phyloP scores from a whole-genome alignment of 331 rosid genomes.

The Prunus yedoensis region DNA sequence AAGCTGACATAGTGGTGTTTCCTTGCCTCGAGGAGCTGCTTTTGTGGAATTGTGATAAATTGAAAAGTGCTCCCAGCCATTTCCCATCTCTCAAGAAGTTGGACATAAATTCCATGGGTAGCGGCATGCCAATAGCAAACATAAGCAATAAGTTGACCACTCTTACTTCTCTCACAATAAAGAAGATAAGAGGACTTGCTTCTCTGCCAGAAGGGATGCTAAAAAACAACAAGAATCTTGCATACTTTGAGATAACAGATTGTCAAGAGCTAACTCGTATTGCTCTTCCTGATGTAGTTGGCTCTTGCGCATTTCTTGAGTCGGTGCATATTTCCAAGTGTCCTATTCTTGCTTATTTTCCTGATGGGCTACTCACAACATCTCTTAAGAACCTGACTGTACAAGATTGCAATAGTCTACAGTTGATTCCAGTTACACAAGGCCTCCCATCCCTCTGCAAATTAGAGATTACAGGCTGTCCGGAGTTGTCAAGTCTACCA shows the following conservation, averaged over 20 bases:
- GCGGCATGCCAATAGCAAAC: too few species aligned
- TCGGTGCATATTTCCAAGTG: too few species aligned
- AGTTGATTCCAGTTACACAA: not conserved
- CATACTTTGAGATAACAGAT: too few species aligned
- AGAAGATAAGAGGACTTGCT: too few species aligned
- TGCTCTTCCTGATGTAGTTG: too few species aligned
- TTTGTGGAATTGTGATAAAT: not conserved
- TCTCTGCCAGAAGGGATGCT: too few species aligned
- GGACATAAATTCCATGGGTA: rapidly evolving
- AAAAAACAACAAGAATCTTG: too few species aligned
- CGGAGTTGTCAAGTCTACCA: not conserved
- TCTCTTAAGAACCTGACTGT: not conserved
- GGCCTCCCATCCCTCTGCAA: not conserved
- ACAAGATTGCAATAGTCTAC: not conserved
- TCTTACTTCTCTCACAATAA: too few species aligned
- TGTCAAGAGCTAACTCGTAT: too few species aligned
- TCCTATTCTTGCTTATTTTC: not conserved
- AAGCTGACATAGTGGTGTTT: too few species aligned
- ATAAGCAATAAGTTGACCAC: too few species aligned
- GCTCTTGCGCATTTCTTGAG: too few species aligned
- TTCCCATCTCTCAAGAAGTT: not conserved
- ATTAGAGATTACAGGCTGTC: not conserved
- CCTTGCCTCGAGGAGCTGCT: rapidly evolving
- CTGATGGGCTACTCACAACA: not conserved
- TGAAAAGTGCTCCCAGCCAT: not conserved